Percentiles rank a stretch among this genome's conserved stretches.
Conservation (phyloP, 2,329 filamentous ascomycete genomes). For the Aureobasidium sp. region DNA sequence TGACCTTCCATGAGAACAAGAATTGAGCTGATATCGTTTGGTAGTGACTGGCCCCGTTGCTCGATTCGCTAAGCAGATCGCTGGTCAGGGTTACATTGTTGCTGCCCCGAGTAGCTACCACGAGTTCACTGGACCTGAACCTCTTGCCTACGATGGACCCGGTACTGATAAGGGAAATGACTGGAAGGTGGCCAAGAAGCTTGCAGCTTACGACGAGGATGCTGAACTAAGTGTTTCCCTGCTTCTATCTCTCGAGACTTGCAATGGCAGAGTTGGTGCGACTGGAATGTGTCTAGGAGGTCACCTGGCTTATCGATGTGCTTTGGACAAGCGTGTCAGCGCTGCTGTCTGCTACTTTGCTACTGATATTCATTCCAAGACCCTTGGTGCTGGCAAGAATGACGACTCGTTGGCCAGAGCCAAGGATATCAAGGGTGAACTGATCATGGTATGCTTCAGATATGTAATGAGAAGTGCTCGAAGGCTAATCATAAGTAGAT, state of each 20-base stretch:
- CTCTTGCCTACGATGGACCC: conserved; percentile 76
- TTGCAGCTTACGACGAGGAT: conserved; percentile 72
- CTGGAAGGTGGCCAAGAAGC: conserved; percentile 73
- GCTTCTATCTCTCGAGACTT: conserved; percentile 37
- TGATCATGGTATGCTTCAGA: conserved; percentile 56
- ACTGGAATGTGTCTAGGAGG: conserved; percentile 93
- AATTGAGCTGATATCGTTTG: neutral
- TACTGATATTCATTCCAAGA: conserved; percentile 78
- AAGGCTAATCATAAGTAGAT: conserved; percentile 40
- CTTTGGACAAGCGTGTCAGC: conserved; percentile 67
- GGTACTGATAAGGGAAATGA: conserved; percentile 84
- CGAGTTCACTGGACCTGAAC: conserved; percentile 80
- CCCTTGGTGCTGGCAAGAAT: conserved; percentile 61
- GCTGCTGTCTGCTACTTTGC: conserved; percentile 85
- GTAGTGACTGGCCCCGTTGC: conserved; percentile 83
- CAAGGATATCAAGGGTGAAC: conserved; percentile 65
- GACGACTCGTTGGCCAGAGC: conserved; percentile 58
- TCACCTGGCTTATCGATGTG: conserved; percentile 68
- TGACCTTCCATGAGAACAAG: too few relatives aligned
- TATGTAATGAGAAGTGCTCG: conserved; percentile 19
- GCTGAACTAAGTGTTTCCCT: conserved; percentile 38
- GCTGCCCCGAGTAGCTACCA: conserved; percentile 88
- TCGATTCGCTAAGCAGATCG: conserved; percentile 85
- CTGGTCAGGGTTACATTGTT: conserved; percentile 87
- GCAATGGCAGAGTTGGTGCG: conserved; percentile 70